Percentiles rank a stretch among this genome's conserved stretches.
These are phyloP conservation scores for Podila verticillata DNA, from an alignment of 192 early-diverging fungal species.

Conservation along the genomic window DNA sequence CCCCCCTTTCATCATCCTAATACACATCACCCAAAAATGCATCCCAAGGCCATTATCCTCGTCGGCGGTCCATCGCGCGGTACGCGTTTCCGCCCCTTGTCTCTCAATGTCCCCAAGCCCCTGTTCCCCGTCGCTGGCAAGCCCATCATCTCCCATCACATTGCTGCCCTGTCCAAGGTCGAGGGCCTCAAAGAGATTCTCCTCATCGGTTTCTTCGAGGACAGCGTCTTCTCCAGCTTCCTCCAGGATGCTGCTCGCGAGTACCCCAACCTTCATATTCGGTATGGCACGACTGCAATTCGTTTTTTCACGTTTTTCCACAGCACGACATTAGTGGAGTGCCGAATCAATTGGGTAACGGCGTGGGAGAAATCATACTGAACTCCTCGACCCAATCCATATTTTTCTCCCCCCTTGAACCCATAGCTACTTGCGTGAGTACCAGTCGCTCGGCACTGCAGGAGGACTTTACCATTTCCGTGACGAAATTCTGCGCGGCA, in stretches of 20 bases:
- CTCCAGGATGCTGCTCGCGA: conserved; percentile 86
- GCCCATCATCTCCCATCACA: conserved; percentile 98
- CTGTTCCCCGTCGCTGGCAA: conserved; percentile 97
- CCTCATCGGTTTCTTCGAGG: conserved; percentile 97
- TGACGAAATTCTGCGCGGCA: conserved; percentile 93
- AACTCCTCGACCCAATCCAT: not conserved
- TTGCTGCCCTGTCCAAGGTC: conserved; percentile 90
- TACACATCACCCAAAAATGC: conserved; percentile 11
- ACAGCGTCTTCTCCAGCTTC: conserved; percentile 91
- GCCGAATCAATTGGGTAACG: not conserved
- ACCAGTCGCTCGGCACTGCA: conserved; percentile 95
- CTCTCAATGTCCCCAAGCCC: conserved; percentile 96
- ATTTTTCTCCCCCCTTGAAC: not conserved
- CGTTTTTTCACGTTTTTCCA: not conserved
- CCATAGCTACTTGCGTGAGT: conserved; percentile 94
- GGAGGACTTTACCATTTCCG: conserved; percentile 99
- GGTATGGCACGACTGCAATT: conserved; percentile 62
- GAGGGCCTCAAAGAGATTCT: conserved; percentile 92
- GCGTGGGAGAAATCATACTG: not conserved
- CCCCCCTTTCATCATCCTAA: conserved; percentile 3
- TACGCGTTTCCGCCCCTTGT: conserved; percentile 97
- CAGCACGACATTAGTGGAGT: not conserved
- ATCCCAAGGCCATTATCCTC: conserved; percentile 91
- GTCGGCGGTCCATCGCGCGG: conserved; percentile 98
- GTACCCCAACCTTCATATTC: conserved; percentile 86